Evolutionary conservation across 2,329 filamentous ascomycete species (phyloP).

Genomic region (Clonostachys chloroleuca): DNA sequence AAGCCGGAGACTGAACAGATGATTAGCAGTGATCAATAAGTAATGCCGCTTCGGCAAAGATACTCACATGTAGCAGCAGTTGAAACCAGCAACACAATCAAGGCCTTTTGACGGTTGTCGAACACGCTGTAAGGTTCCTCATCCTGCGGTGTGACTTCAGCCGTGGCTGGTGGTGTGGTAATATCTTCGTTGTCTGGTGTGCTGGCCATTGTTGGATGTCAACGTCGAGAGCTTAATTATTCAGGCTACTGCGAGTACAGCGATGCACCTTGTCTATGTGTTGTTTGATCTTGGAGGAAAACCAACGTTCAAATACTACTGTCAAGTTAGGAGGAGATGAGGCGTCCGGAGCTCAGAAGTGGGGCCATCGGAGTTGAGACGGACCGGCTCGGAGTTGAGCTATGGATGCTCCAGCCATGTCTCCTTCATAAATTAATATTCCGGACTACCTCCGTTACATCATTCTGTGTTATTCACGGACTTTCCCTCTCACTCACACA

Average conservation of each 20-base stretch:
- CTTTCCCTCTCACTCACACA: neutral
- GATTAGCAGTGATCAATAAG: too few species aligned
- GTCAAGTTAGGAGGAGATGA: neutral
- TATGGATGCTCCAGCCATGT: neutral
- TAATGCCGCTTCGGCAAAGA: too few species aligned
- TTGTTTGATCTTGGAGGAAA: too few species aligned
- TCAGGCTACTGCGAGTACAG: too few species aligned
- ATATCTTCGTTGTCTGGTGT: too few species aligned
- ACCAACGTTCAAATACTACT: too few species aligned
- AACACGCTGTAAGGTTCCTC: constrained; percentile 3
- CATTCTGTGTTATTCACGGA: neutral
- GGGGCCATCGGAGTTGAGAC: constrained; percentile 3
- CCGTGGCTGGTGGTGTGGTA: too few species aligned
- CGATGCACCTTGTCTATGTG: too few species aligned
- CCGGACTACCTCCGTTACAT: neutral
- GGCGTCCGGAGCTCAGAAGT: neutral
- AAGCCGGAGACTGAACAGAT: constrained; percentile 45
- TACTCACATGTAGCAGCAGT: constrained; percentile 26
- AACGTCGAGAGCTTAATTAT: too few species aligned
- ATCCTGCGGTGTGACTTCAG: too few species aligned
- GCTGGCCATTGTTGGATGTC: too few species aligned
- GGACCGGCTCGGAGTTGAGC: constrained; percentile 1
- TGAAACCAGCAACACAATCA: constrained; percentile 48
- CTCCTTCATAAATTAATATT: neutral
- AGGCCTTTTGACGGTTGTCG: constrained; percentile 32